Base-by-base conservation (phyloP, 2,329 filamentous ascomycete genomes). In the Trichoderma polysporum region DNA sequence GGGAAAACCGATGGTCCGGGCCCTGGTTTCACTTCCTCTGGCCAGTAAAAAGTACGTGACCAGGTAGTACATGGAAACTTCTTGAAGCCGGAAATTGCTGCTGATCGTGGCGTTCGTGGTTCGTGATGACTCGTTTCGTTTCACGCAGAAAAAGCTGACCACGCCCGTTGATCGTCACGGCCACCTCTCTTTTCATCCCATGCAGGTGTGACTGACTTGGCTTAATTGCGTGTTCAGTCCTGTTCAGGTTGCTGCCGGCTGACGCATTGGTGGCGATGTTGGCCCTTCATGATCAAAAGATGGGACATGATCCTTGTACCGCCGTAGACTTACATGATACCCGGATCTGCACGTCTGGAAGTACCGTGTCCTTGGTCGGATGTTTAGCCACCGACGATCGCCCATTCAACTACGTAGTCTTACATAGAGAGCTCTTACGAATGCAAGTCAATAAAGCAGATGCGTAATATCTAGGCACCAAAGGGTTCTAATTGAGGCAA, bases 181-280 rank as follows among this genome's bases (percentile, higher is more conserved):
- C 17, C 19, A 35, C 4, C 25, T 39, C 41, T 45, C n/a, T n/a
- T 19, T n/a, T 49, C 57, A 13, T 9, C 45, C 22, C 39, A 19
- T 59, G 57, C 9, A 52, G 35, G 45, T 33, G 45, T 62, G 59
- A 52, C 45, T 45, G 41, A 45, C n/a, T 19, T 45, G 9, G n/a
- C 8, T 3, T 10, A 9, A 22, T 19, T 45, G 41, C n/a, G 8
- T 5, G 37, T 13, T 17, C 37, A 41, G 41, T 47, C 47, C 22
- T 41, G 35, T 41, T 41, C 25, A 10, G 41, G n/a, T 13, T 17
- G 52, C 49, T 33, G 47, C 59, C 47, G 17, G 59, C 59, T 53
- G 59, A 62, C 59, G 49, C 47, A 53, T 35, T 15, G 35, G 59
- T 62, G 59, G 59, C 59, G 6, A 53, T 33, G 59, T 41, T 13